phyloP scores from a whole-genome alignment of 2,329 filamentous ascomycete genomes.

The Beauveria rudraprayagi region DNA sequence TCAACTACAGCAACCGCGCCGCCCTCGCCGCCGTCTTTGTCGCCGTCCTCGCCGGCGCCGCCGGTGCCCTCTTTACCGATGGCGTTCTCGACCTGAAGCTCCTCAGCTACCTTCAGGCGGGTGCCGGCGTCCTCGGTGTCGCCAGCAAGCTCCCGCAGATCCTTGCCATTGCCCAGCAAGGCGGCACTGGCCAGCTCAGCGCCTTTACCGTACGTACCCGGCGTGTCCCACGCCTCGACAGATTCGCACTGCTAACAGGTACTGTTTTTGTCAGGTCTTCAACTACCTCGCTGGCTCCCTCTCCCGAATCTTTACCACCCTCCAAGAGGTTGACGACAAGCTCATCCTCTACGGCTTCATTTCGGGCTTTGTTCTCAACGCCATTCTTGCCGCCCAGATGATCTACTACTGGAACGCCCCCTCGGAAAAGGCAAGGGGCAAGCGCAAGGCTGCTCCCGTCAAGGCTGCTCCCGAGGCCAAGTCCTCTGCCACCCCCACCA shows the following conservation, averaged over 20 bases:
- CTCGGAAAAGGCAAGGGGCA: slow-evolving; percentile 37
- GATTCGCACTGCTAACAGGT: not conserved
- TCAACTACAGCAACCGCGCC: slow-evolving; percentile 68
- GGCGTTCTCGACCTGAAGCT: slow-evolving; percentile 56
- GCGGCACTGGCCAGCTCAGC: slow-evolving; percentile 88
- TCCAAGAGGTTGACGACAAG: slow-evolving; percentile 95
- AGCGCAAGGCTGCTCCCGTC: slow-evolving; percentile 28
- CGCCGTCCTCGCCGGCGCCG: slow-evolving; percentile 61
- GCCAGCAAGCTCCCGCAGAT: slow-evolving; percentile 95
- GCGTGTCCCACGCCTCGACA: not conserved
- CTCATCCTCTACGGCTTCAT: slow-evolving; percentile 93
- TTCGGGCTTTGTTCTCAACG: slow-evolving; percentile 83
- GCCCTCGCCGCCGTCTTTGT: slow-evolving; percentile 69
- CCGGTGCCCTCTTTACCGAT: slow-evolving; percentile 62
- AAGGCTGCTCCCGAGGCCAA: slow-evolving; percentile 19
- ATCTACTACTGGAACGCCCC: slow-evolving; percentile 88
- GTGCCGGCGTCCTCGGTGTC: slow-evolving; percentile 73
- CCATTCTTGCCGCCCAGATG: slow-evolving; percentile 82
- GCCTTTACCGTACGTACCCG: slow-evolving; percentile 74
- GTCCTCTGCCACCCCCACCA: slow-evolving; percentile 27
- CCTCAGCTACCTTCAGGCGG: slow-evolving; percentile 72
- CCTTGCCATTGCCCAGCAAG: slow-evolving; percentile 71
- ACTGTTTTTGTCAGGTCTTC: slow-evolving; percentile 61
- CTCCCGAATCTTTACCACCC: slow-evolving; percentile 91
- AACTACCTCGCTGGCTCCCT: slow-evolving; percentile 93